Base-by-base conservation (phyloP, 2,329 filamentous ascomycete species). In the Geosmithia putterillii region DNA sequence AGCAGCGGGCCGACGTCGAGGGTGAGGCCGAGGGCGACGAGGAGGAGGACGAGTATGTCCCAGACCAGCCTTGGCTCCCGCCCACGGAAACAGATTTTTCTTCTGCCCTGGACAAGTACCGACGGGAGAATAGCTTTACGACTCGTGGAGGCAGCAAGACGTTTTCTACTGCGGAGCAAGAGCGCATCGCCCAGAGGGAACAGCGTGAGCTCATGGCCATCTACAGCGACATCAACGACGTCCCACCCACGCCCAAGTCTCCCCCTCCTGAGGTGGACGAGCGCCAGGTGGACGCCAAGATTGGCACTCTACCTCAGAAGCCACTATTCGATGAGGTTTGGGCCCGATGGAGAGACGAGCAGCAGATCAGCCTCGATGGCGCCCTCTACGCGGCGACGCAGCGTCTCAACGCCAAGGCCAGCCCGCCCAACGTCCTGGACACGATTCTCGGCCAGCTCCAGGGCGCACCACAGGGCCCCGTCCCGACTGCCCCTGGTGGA, bases 171-270 rank as follows among this genome's bases (percentile, higher is more conserved):
- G 63, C 70, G 0, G 73, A 81, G 55, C 73, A 77, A 49, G 66
- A 69, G 46, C 56, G 61, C 20, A 79, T 79, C 55, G 64, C 66
- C 7, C 67, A 74, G 40, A 71, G 76, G 21, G 77, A 81, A 52
- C 70, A 69, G 40, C 66, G 65, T 10, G 76, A 79, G 51, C 64
- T 82, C 28, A 77, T 82, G 71, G 73, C 65, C n/a, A 63, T 78
- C 38, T 80, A 80, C 51, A 68, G 69, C 2, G 67, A 70, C 40
- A 52, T 61, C 1, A 62, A 66, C 3, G 74, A 79, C 47, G 76
- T 79, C 40, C 75, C 75, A 2, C 61, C 67, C 2, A 71, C 72
- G 3, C 73, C 75, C 12, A 73, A 72, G 51, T 78, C 74, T 12
- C 74, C 75, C 0, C 56, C 57, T 2, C 58, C 54, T 7, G 67